A percentile compares a stretch with the other conserved stretches of the same genome.
These are phyloP conservation scores for Goffeauzyma gilvescens DNA, from an alignment of 768 basidiomycete species.

Conservation along the genomic window DNA sequence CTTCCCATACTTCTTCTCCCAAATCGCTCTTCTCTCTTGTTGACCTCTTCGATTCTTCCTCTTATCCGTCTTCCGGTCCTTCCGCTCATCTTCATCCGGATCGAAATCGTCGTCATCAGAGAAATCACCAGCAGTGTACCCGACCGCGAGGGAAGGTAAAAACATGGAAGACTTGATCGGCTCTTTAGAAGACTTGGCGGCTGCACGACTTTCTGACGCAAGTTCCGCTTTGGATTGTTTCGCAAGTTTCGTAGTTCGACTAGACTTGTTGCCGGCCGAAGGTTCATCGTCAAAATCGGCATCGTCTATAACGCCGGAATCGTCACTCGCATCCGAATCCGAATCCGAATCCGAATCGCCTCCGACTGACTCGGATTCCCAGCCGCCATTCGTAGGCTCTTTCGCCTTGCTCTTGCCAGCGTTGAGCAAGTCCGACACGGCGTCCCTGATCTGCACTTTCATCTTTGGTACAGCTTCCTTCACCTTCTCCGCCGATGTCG, in stretches of 20 bases:
- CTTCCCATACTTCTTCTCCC: constrained; percentile 90
- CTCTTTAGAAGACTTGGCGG: constrained; percentile 1
- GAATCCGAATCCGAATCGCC: constrained; percentile 14
- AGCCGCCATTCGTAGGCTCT: constrained; percentile 16
- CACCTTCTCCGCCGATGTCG: constrained; percentile 10
- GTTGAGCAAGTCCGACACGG: constrained; percentile 27
- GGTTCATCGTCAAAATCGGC: constrained; percentile 16
- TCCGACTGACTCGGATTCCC: constrained; percentile 33
- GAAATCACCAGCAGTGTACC: constrained; percentile 63
- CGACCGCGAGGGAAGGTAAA: constrained; percentile 70
- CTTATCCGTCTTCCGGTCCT: constrained; percentile 37
- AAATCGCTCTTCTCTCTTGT: constrained; percentile 86
- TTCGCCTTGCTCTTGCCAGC: no score
- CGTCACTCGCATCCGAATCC: constrained; percentile 17
- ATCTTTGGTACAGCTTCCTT: constrained; percentile 1
- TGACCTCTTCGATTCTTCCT: constrained; percentile 86
- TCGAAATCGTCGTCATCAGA: constrained; percentile 51
- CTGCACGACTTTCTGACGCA: background rate
- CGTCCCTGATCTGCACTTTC: constrained; percentile 24
- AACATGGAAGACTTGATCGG: constrained; percentile 43
- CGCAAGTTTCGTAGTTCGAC: constrained; percentile 7
- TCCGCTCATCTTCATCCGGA: constrained; percentile 46
- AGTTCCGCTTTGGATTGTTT: constrained; percentile 1
- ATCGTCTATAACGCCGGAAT: constrained; percentile 12
- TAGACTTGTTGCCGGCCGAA: constrained; percentile 15